These are phyloP conservation scores for Stemphylium lycopersici DNA, from an alignment of 2,329 filamentous ascomycete species.

Conservation along the genomic window DNA sequence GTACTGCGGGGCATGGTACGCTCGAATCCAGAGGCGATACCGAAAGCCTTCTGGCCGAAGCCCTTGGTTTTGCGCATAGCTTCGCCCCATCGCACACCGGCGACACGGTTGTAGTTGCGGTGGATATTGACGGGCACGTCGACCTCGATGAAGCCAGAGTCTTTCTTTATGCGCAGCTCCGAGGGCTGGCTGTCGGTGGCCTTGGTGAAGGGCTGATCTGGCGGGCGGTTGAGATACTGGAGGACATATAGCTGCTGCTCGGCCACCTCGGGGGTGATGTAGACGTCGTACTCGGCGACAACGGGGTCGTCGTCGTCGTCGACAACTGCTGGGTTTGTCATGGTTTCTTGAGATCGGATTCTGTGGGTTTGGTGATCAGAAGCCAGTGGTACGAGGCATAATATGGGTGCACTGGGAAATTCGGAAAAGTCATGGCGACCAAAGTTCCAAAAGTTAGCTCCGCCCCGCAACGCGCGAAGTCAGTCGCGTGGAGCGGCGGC, in stretches of 20 bases:
- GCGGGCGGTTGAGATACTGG: conserved; percentile 82
- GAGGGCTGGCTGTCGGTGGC: conserved; percentile 61
- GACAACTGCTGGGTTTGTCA: conserved; percentile 20
- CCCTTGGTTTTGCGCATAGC: conserved; percentile 65
- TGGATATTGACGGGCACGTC: conserved; percentile 80
- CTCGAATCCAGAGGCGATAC: conserved; percentile 55
- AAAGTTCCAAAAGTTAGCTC: conserved; percentile 25
- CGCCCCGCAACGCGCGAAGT: conserved; percentile 28
- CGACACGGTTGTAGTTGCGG: conserved; percentile 80
- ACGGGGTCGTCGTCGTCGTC: conserved; percentile 55
- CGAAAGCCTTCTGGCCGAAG: conserved; percentile 52
- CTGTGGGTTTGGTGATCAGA: conserved; percentile 1
- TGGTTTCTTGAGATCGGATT: conserved; percentile 4
- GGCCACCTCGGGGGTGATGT: conserved; percentile 76
- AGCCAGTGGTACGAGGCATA: conserved; percentile 37
- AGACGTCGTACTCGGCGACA: conserved; percentile 74
- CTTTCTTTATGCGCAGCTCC: conserved; percentile 80
- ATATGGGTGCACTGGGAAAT: conserved; percentile 7
- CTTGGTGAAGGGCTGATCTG: conserved; percentile 67
- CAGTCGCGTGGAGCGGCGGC: conserved; percentile 25
- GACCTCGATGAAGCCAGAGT: conserved; percentile 84
- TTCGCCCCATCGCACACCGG: conserved; percentile 83
- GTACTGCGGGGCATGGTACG: conserved; percentile 38
- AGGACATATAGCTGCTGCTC: conserved; percentile 68
- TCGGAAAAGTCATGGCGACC: conserved; percentile 12